phyloP scores from a whole-genome alignment of 78 protist genomes.

The Planoprotostelium fungivorum region DNA sequence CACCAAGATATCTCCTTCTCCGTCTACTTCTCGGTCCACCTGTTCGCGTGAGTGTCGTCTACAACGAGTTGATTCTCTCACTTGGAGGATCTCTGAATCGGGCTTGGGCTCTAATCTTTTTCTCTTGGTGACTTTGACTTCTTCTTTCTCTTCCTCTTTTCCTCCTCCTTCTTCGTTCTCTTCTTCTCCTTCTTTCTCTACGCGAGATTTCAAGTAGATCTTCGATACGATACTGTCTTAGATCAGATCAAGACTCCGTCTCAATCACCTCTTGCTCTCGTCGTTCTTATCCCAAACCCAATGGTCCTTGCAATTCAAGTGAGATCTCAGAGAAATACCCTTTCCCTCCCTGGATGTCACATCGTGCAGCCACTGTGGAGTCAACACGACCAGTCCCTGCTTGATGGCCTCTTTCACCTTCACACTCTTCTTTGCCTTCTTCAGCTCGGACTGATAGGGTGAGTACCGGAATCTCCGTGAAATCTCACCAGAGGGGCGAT shows the following conservation, averaged over 20 bases:
- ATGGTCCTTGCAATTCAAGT: neutral
- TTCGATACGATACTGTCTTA: neutral
- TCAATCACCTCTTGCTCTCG: neutral
- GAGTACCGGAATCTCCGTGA: neutral
- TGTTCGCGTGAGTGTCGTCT: neutral
- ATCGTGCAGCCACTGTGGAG: conserved; percentile 13
- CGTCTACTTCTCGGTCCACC: neutral
- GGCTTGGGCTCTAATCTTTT: conserved; percentile 37
- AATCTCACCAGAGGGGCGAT: neutral
- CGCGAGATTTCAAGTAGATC: neutral
- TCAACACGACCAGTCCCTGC: neutral
- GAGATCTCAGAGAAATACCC: conserved; percentile 20
- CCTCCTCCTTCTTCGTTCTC: neutral
- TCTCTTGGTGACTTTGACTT: neutral
- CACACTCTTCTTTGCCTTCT: neutral
- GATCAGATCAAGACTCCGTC: too few relatives aligned
- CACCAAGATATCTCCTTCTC: conserved; percentile 27
- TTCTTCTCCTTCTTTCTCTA: neutral
- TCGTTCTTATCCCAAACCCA: neutral
- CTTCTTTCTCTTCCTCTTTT: neutral
- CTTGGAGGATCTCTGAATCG: conserved; percentile 30
- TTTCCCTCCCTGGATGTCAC: conserved; percentile 16
- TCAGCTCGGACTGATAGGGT: conserved; percentile 3
- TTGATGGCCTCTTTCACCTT: neutral
- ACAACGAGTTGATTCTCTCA: neutral